These are phyloP conservation scores for Trichoderma gracile DNA, from an alignment of 2,329 filamentous ascomycete genomes.

Conservation along the genomic window DNA sequence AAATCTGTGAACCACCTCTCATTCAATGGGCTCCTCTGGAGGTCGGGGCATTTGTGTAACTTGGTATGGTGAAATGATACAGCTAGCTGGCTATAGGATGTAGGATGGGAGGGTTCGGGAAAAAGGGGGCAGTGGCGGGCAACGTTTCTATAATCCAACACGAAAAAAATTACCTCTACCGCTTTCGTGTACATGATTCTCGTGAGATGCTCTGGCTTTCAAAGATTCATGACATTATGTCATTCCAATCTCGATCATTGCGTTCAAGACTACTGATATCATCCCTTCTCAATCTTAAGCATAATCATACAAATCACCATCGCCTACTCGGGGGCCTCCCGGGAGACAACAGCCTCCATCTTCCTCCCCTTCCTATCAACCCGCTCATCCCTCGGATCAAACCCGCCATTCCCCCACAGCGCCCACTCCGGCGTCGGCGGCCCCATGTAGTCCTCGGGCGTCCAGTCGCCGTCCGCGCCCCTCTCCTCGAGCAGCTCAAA, in stretches of 20 bases:
- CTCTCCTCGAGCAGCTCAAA: constrained; percentile 78
- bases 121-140: constrained; percentile 35
- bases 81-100: constrained; percentile 19
- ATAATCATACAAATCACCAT: neutral
- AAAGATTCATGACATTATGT: neutral
- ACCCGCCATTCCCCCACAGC: constrained; percentile 89
- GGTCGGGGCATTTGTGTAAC: constrained; percentile 46
- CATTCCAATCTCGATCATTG: neutral
- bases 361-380: constrained; percentile 83
- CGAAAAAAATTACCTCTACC: constrained; percentile 28
- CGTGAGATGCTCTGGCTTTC: neutral
- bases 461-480: constrained; percentile 67
- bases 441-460: constrained; percentile 88
- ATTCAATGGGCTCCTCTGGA: constrained; percentile 26
- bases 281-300: neutral
- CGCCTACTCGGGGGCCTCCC: constrained; percentile 34
- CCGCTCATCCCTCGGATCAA: constrained; percentile 84
- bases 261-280: neutral
- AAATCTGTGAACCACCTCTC: constrained; percentile 32
- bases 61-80: constrained; percentile 38
- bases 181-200: neutral
- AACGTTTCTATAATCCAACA: constrained; percentile 37
- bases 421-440: constrained; percentile 89
- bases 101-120: constrained; percentile 35
- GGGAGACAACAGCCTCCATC: constrained; percentile 47